Evolutionary conservation across 805 yeast genomes (phyloP).

Genomic region (Metschnikowia proteae): DNA sequence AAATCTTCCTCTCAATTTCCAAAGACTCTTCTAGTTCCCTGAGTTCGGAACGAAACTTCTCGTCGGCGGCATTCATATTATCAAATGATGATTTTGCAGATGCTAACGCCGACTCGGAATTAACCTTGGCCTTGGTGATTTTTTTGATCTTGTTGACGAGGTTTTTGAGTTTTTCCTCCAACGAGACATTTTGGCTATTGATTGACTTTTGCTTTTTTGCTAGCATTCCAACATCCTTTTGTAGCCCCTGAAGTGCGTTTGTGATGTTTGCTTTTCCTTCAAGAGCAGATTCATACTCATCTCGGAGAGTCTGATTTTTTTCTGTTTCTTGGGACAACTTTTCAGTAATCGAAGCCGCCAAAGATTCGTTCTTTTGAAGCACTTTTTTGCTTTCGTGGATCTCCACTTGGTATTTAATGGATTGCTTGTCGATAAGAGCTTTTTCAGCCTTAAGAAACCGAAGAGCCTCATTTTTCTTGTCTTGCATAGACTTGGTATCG

Average conservation of each 20-base stretch:
- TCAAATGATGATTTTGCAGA: constrained; percentile 46
- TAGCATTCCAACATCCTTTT: constrained; percentile 19
- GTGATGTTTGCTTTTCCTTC: constrained; percentile 21
- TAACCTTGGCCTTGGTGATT: constrained; percentile 49
- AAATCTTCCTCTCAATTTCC: constrained; percentile 48
- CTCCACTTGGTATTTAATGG: constrained; percentile 54
- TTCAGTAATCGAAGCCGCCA: constrained; percentile 38
- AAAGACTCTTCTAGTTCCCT: constrained; percentile 43
- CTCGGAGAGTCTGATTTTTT: constrained; percentile 35
- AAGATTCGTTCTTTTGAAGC: constrained; percentile 35
- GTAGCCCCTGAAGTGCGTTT: constrained; percentile 14
- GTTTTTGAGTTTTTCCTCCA: constrained; percentile 76
- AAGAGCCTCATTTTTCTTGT: constrained; percentile 68
- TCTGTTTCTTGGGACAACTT: constrained; percentile 42
- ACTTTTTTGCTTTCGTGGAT: constrained; percentile 38
- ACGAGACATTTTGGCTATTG: constrained; percentile 55
- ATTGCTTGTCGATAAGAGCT: constrained; percentile 46
- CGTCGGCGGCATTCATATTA: constrained; percentile 43
- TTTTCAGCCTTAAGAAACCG: constrained; percentile 64
- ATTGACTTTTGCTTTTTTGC: constrained; percentile 30
- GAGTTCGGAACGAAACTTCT: constrained; percentile 43
- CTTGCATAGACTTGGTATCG: constrained; percentile 62
- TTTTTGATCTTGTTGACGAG: constrained; percentile 55
- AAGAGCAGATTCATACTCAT: constrained; percentile 32
- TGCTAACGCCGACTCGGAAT: constrained; percentile 43